Evolutionary conservation across 2,329 filamentous ascomycete species (phyloP).

Genomic region (Cercospora beticola): DNA sequence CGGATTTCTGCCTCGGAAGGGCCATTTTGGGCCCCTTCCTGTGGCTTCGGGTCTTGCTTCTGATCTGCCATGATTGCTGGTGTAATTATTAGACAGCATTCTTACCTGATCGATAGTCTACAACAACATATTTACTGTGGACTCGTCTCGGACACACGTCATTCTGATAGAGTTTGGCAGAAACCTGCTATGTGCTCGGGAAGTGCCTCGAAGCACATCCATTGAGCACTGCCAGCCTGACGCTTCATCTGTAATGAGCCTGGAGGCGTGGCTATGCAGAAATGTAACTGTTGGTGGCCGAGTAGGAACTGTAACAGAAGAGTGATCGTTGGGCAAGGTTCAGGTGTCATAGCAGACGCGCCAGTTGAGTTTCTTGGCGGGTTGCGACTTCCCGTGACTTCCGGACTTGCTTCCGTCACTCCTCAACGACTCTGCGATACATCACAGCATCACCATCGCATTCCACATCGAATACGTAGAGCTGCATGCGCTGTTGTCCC

Average conservation of each 20-base stretch:
- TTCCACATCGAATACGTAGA: not conserved
- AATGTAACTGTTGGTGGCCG: not conserved
- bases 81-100: not conserved
- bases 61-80: not conserved
- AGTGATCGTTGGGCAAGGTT: not conserved
- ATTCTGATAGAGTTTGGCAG: slow-evolving; percentile 16
- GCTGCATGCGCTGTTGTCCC: not conserved
- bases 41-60: not conserved
- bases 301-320: not conserved
- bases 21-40: not conserved
- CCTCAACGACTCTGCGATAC: not conserved
- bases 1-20: slow-evolving; percentile 26
- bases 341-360: not conserved
- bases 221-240: not conserved
- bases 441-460: no score
- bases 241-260: not conserved
- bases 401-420: not conserved
- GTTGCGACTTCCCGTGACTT: not conserved
- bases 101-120: not conserved
- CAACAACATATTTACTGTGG: not conserved
- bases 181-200: slow-evolving; percentile 8
- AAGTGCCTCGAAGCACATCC: not conserved
- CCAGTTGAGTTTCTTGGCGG: not conserved
- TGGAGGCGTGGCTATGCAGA: not conserved
- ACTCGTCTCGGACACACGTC: slow-evolving; percentile 8